Conservation (phyloP, 1,284 basidiomycete genomes). For the Puccinia polysora region DNA sequence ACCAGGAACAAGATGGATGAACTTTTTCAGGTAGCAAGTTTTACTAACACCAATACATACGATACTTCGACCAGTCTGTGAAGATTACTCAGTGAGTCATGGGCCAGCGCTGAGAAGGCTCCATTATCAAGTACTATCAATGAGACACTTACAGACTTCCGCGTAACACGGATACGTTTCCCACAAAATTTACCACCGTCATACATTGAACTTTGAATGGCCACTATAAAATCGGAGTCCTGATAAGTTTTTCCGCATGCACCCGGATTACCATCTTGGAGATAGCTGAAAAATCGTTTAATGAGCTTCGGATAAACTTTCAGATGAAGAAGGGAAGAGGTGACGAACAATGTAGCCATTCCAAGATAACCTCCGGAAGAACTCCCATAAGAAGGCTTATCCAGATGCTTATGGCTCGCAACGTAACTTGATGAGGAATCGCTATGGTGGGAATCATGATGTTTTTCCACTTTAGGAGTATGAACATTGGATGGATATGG, state of each 20-base stretch:
- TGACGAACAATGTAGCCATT: constrained; percentile 26
- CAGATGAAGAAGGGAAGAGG: not conserved
- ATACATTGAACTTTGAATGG: constrained; percentile 23
- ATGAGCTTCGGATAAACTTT: not conserved
- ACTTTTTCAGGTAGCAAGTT: not conserved
- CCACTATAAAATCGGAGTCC: constrained; percentile 32
- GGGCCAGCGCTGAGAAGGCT: not conserved
- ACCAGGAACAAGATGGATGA: not conserved
- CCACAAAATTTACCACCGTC: constrained; percentile 22
- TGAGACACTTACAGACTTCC: constrained; percentile 7
- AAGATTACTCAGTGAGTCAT: not conserved
- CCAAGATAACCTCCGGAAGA: constrained; percentile 8
- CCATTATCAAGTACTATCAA: not conserved
- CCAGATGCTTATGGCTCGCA: not conserved
- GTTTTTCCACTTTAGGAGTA: too few species aligned
- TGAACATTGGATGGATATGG: too few species aligned
- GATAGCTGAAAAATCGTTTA: constrained; percentile 4
- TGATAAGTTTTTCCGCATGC: constrained; percentile 19
- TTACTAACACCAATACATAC: constrained; percentile 21
- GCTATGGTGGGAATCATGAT: too few species aligned
- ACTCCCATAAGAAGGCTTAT: not conserved
- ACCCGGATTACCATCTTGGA: constrained; percentile 27
- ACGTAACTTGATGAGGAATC: too few species aligned
- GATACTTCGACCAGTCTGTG: constrained; percentile 20
- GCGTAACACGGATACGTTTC: constrained; percentile 14